These are phyloP conservation scores for Trichophyton schoenleinii DNA, from an alignment of 2,329 filamentous ascomycete genomes.

Conservation along the genomic window DNA sequence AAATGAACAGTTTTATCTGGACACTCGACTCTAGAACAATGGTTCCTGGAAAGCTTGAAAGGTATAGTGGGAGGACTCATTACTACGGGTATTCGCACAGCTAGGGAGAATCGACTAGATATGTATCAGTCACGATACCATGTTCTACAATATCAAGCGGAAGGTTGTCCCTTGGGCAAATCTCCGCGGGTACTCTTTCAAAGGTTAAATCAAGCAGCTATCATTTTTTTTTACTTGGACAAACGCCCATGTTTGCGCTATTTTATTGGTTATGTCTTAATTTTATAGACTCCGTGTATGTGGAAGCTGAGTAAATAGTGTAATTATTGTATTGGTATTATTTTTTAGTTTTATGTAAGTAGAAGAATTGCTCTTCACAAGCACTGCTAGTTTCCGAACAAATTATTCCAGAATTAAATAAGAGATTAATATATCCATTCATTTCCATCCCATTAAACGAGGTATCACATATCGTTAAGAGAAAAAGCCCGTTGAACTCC, in stretches of 20 bases:
- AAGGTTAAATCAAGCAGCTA: background rate
- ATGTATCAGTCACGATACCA: too few relatives aligned
- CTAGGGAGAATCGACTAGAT: too few relatives aligned
- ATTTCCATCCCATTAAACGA: background rate
- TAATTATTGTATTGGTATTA: background rate
- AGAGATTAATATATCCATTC: conserved; percentile 1
- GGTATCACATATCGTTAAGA: background rate
- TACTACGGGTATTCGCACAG: too few relatives aligned
- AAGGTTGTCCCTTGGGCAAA: too few relatives aligned
- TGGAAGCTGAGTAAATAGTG: conserved; percentile 11
- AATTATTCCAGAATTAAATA: background rate
- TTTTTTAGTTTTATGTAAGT: background rate
- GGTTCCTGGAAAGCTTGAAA: too few relatives aligned
- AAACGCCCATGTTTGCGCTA: background rate
- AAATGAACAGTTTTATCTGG: too few relatives aligned
- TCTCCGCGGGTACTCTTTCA: background rate
- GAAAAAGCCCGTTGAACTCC: background rate
- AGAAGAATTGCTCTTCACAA: background rate
- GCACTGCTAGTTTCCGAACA: background rate
- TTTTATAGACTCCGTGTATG: background rate
- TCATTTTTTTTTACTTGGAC: background rate
- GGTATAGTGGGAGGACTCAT: too few relatives aligned
- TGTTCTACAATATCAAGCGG: too few relatives aligned
- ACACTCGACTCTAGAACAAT: too few relatives aligned
- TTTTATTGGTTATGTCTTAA: background rate